Percentiles rank a stretch among this genome's conserved stretches.
These are phyloP conservation scores for Pyrus bretschneideri DNA, from an alignment of 306 rosid genomes.

Conservation along the genomic window DNA sequence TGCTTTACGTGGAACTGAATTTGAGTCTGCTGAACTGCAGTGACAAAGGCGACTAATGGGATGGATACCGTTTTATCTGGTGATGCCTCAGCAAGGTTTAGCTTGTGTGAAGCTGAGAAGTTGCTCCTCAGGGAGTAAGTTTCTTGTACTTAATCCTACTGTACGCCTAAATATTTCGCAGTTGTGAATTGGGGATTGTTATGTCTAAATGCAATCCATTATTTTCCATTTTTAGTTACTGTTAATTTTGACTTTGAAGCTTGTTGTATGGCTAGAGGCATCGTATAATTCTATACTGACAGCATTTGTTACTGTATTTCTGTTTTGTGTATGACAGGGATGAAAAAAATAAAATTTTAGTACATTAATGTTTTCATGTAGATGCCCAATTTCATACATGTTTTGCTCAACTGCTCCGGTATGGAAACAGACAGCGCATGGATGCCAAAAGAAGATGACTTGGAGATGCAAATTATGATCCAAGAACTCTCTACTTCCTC, in stretches of 20 bases:
- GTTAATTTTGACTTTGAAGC: not conserved
- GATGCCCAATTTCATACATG: not conserved
- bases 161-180: not conserved
- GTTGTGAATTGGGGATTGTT: not conserved
- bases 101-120: slow-evolving; percentile 54
- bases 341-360: not conserved
- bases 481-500: slow-evolving; percentile 77
- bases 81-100: slow-evolving; percentile 65
- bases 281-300: not conserved
- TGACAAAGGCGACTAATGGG: slow-evolving; percentile 31
- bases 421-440: slow-evolving; percentile 47
- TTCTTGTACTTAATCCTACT: not conserved
- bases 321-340: not conserved
- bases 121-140: slow-evolving; percentile 69
- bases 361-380: not conserved
- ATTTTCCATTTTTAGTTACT: not conserved
- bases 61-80: slow-evolving; percentile 25
- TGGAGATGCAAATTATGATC: slow-evolving; percentile 68
- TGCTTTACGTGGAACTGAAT: slow-evolving; percentile 11
- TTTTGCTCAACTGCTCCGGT: slow-evolving; percentile 15
- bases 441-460: slow-evolving; percentile 68
- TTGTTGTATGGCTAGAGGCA: not conserved
- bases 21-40: slow-evolving; percentile 29
- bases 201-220: not conserved
- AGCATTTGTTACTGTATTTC: not conserved